phyloP scores from a whole-genome alignment of 495 filamentous ascomycete species.

The Schizothecium vesticola region DNA sequence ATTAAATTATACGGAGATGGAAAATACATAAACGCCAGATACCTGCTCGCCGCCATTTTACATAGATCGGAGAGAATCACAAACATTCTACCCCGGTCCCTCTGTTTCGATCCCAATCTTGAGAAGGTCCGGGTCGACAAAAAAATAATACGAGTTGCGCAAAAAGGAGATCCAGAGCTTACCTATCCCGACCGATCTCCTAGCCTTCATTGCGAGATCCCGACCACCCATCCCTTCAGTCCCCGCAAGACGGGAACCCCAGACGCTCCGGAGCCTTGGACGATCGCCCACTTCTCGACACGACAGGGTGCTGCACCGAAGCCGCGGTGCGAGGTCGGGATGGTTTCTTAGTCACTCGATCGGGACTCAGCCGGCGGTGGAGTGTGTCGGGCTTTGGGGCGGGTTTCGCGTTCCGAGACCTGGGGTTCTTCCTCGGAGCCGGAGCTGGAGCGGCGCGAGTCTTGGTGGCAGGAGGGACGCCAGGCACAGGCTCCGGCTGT shows the following conservation, averaged over 20 bases:
- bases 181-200: neutral
- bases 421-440: neutral
- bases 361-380: neutral
- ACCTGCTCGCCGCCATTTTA: too few species aligned
- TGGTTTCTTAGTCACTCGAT: neutral
- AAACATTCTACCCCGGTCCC: too few species aligned
- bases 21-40: too few species aligned
- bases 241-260: neutral
- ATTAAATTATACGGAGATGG: too few species aligned
- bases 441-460: neutral
- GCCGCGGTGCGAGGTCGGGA: neutral
- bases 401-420: neutral
- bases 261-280: neutral
- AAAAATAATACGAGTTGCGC: too few species aligned
- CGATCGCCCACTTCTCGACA: neutral
- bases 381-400: neutral
- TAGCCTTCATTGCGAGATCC: neutral
- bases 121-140: too few species aligned
- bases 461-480: neutral
- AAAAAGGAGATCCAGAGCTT: neutral
- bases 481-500: neutral
- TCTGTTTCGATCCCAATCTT: too few species aligned
- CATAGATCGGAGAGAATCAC: too few species aligned
- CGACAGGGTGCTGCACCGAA: neutral
- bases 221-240: neutral